Conservation (phyloP, 148 eudicot genomes). For the Drosera capensis region DNA sequence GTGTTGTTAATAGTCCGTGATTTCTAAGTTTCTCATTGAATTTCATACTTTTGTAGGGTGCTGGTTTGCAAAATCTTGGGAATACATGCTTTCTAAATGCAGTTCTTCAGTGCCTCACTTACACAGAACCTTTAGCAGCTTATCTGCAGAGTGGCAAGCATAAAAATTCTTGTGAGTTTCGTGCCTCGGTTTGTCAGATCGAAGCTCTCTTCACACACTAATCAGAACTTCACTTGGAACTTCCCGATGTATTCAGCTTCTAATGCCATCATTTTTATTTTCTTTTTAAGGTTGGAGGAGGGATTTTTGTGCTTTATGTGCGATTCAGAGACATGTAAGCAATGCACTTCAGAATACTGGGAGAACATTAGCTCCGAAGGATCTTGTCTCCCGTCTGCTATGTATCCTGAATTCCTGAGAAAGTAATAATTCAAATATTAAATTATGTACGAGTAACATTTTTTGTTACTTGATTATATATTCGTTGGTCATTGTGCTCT, state of each 20-base stretch:
- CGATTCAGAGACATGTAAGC: constrained; percentile 78
- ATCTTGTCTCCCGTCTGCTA: constrained; percentile 74
- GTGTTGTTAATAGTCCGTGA: not conserved
- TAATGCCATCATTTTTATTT: constrained; percentile 4
- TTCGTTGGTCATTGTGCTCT: not conserved
- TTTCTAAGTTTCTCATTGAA: not conserved
- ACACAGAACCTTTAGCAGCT: constrained; percentile 85
- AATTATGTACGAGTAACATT: not conserved
- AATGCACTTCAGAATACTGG: constrained; percentile 71
- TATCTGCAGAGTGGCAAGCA: constrained; percentile 90
- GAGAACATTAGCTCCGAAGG: constrained; percentile 72
- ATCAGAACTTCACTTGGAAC: not conserved
- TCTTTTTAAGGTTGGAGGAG: constrained; percentile 54
- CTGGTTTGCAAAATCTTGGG: constrained; percentile 81
- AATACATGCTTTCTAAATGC: constrained; percentile 90
- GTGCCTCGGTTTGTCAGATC: not conserved
- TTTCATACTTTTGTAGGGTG: constrained; percentile 39
- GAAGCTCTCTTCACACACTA: not conserved
- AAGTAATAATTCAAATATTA: too few relatives aligned
- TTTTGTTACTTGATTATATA: not conserved
- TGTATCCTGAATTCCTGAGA: too few relatives aligned
- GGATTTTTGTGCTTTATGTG: constrained; percentile 89
- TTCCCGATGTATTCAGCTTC: not conserved
- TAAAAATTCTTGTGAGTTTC: constrained; percentile 60
- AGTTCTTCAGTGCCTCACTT: constrained; percentile 83